Evolutionary conservation across 805 yeast species (phyloP), one percentile per base, ranked within the genome.

Genomic region (Kuraishia cidri): DNA sequence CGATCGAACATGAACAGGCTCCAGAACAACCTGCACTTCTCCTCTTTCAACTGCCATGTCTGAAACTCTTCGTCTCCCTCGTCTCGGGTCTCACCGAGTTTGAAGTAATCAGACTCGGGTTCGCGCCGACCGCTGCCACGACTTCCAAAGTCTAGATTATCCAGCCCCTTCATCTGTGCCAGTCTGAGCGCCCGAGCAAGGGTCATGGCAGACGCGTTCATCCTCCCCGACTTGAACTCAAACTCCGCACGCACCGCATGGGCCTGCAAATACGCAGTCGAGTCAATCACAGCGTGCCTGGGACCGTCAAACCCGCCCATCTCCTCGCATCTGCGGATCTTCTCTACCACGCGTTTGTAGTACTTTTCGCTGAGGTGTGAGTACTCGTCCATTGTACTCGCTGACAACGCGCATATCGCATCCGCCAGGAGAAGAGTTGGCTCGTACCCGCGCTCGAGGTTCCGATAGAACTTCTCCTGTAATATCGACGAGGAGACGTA

Each of bases 1-100:
- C 50, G 51, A 34, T 52, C 60, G 3, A 40, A 22, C 6, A 38
- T 38, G 37, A 49, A 54, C 25, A 54, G 38, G 28, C 47, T 49
- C 60, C 60, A 54, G 24, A 54, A 43, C n/a, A 49, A 44, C 10
- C 56, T 32, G 21, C 60, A 30, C 13, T 48, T 38, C 34, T 54
- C 59, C 36, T 54, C 60, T 6, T 11, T n/a, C 9, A 24, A 9
- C n/a, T 11, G 18, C 31, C 36, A 23, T 16, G 7, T 4, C n/a
- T n/a, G 25, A n/a, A 28, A 27, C n/a, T n/a, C n/a, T n/a, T n/a
- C n/a, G n/a, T n/a, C n/a, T n/a, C n/a, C n/a, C n/a, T n/a, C n/a
- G n/a, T n/a, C 23, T 9, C 3, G 10, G 13, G 6, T 6, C 29
- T 16, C 9, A 18, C n/a, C 14, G n/a, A n/a, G 29, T 5, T 15